Percentiles rank a stretch among this genome's conserved stretches.
These are phyloP conservation scores for Daldinia eschscholtzii DNA, from an alignment of 2,329 filamentous ascomycete species.

Conservation along the genomic window DNA sequence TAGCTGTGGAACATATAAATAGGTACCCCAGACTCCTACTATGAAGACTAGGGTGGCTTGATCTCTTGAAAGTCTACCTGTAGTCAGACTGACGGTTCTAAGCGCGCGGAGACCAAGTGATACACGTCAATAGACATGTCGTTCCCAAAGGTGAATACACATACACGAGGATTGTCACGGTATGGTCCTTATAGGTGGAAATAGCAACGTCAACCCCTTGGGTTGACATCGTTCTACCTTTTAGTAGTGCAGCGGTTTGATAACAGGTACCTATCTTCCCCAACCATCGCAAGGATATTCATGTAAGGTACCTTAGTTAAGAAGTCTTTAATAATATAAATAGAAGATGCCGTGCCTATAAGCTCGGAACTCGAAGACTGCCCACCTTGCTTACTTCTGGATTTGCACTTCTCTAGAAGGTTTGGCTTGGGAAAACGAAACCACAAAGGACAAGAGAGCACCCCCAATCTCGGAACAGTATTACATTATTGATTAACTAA, in stretches of 20 bases:
- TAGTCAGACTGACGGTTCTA: too few relatives aligned
- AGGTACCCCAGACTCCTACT: not conserved
- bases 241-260: not conserved
- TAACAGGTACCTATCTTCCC: not conserved
- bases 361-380: not conserved
- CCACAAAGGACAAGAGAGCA: not conserved
- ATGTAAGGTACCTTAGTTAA: not conserved
- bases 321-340: not conserved
- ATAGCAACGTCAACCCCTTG: too few relatives aligned
- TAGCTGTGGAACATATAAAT: not conserved
- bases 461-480: not conserved
- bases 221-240: too few relatives aligned
- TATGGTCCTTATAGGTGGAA: too few relatives aligned
- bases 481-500: constrained; percentile 1
- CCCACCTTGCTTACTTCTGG: not conserved
- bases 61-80: not conserved
- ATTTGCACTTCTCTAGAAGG: not conserved
- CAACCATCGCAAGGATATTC: too few relatives aligned
- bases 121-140: too few relatives aligned
- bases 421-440: not conserved
- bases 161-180: too few relatives aligned
- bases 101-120: too few relatives aligned
- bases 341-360: not conserved
- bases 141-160: not conserved
- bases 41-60: not conserved